phyloP scores from a whole-genome alignment of 179 eudicot genomes.

The Carnegiea gigantea region DNA sequence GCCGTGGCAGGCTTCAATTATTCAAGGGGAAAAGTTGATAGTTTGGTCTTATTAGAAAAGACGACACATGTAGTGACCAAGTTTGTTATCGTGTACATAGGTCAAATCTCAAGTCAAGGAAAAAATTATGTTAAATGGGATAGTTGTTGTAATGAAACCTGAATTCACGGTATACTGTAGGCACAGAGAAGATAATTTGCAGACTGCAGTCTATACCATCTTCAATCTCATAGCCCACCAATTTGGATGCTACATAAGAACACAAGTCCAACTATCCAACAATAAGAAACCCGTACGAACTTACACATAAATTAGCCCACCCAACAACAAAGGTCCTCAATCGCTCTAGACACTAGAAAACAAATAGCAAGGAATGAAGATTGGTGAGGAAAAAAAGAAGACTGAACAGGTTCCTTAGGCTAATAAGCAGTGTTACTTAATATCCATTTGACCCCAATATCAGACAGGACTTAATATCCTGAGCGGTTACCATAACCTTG shows the following conservation, averaged over 20 bases:
- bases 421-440: not conserved
- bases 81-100: too few relatives aligned
- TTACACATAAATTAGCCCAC: not conserved
- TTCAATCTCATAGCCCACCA: not conserved
- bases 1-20: not conserved
- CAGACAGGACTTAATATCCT: not conserved
- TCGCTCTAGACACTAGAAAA: not conserved
- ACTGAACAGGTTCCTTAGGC: not conserved
- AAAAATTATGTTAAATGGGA: too few relatives aligned
- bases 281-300: not conserved
- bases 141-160: too few relatives aligned
- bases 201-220: too few relatives aligned
- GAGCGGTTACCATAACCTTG: not conserved
- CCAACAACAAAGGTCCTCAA: not conserved
- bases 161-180: not conserved
- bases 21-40: not conserved
- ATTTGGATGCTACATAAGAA: too few relatives aligned
- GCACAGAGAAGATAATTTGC: not conserved
- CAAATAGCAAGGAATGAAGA: not conserved
- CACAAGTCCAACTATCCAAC: not conserved
- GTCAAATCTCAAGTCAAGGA: too few relatives aligned
- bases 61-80: too few relatives aligned
- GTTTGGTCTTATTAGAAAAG: not conserved
- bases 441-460: not conserved
- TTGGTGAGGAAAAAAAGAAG: not conserved